Evolutionary conservation across 2,329 filamentous ascomycete species (phyloP), one percentile per base, ranked within the genome.

Genomic region (Sporothrix curviconia): DNA sequence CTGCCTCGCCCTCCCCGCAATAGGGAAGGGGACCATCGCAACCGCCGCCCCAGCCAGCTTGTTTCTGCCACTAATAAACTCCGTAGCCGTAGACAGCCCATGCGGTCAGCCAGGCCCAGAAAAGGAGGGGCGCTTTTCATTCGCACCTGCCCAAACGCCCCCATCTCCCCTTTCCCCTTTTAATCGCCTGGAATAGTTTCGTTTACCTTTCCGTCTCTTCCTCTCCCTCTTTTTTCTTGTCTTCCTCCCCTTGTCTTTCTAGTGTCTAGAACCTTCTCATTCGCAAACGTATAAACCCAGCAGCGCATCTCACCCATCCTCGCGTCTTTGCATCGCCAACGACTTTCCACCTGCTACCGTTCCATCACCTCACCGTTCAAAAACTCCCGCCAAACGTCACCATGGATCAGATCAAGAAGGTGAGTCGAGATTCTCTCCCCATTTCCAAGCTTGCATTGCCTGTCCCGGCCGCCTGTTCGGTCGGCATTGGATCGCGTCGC

Each of bases 341-440:
- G 19, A 36, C 34, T 32, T 9, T n/a, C 11, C 39, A 51, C 46
- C 32, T 37, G 39, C 37, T 32, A 43, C 39, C 15, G 15, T 19
- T 39, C 24, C n/a, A 30, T 17, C 40, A 6, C 36, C 15, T 44
- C 17, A 17, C 42, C n/a, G n/a, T n/a, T n/a, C n/a, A n/a, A n/a
- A n/a, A n/a, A 28, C 28, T 32, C 28, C 25, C 12, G 12, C 37
- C 19, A 42, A 19, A 37, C 63, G 60, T 66, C 72, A 81, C 70
- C 70, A 92, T 92, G 89, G 89, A 94, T 76, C 87, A 87, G 76
- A 92, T 94, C 75, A 92, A 90, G 85, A 86, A 91, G 82, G 89
- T 92, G 75, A 80, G 86, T 81, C 40, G 57, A 39, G 17, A 14
- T 17, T 12, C 14, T n/a, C n/a, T n/a, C 56, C 58, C 40, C 50